Evolutionary conservation across 2,329 filamentous ascomycete species (phyloP), one percentile per base, ranked within the genome.

Genomic region (Ascochyta pisi): DNA sequence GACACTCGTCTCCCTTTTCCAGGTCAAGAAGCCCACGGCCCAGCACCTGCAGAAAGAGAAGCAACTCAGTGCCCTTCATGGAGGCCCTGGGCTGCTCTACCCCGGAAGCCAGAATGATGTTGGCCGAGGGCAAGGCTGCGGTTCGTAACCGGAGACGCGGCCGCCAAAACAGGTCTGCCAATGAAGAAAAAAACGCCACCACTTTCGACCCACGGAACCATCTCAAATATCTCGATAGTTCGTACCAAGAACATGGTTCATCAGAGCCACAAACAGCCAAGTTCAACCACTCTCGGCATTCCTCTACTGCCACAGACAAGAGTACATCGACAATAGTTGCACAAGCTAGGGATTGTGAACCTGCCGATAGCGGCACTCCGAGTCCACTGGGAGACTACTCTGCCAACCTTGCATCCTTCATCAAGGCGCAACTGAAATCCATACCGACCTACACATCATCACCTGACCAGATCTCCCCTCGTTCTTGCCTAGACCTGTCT

Each of bases 11-110:
- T 7, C 64, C 63, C 16, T 56, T 54, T n/a, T 39, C 57, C 8
- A 60, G 56, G 47, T n/a, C 55, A 12, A 33, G 53, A 19, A 67
- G 64, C 54, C 60, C 61, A 19, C 66, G 71, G 27, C 66, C 67
- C 23, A 58, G 39, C 43, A 59, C 63, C 5, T 47, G 66, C n/a
- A 66, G 73, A 49, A 62, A 74, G 27, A 60, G 73, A 58, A 76
- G 72, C 58, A 75, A 74, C 45, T 76, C 73, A 2, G 57, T 74
- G 12, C 72, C 73, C 9, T 68, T 75, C 27, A 58, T 71, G 9
- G 70, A 75, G 34, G 71, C 67, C 27, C 29, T 76, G 37, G 71
- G 72, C 41, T 74, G 71, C 52, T 73, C 73, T 8, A 74, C 71
- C 4, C 61, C 70, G 38, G 73, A 76, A 54, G 73, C 73, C 42